Base-by-base conservation (phyloP, 345 rosid genomes). In the Arabidopsis arenosa region DNA sequence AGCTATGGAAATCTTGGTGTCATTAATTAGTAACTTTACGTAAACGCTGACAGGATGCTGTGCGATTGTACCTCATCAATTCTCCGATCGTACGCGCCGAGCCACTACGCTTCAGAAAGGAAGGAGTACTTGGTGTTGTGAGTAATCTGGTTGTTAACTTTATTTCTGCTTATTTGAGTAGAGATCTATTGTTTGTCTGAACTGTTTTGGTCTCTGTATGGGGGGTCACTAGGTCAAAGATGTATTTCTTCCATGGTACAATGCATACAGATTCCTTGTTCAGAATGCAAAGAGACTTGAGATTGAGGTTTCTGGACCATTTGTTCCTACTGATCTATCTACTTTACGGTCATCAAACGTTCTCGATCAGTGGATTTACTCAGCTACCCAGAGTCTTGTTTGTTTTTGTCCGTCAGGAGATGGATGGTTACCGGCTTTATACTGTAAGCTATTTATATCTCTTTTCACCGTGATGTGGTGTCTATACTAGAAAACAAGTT, bases 51-150 rank as follows among this genome's bases (percentile, higher is more conserved):
- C 21, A 18, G 21, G 21, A 18, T 18, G 21, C 21, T 18, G 21
- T 18, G 75, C 85, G 99, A 41, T 81, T 96, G 58, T 96, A 92
- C 86, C 87, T 96, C 18, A 89, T 96, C 54, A 96, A 93, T 76
- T 96, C 99, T 80, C 99, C 99, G 39, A 97, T 96, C 72, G 99
- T 96, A 58, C 97, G 98, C 39, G 99, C 97, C 9, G 99, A 96
- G 79, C 84, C 96, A 68, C 80, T 96, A 68, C 96, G 98, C 44
- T 96, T 96, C 75, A 96, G 88, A 82, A 91, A 84, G 80, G 98
- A 91, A 36, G 99, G 98, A 66, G 98, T 96, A 30, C 88, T 78
- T 79, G 78, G 91, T 82, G 97, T 96, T 77, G 99, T 95, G 83
- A 95, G 99, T 92, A 49, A 68, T 30, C 55, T 65, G 14, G 39